These are phyloP conservation scores for Mimosa pudica DNA, from an alignment of 306 rosid genomes.

Conservation along the genomic window DNA sequence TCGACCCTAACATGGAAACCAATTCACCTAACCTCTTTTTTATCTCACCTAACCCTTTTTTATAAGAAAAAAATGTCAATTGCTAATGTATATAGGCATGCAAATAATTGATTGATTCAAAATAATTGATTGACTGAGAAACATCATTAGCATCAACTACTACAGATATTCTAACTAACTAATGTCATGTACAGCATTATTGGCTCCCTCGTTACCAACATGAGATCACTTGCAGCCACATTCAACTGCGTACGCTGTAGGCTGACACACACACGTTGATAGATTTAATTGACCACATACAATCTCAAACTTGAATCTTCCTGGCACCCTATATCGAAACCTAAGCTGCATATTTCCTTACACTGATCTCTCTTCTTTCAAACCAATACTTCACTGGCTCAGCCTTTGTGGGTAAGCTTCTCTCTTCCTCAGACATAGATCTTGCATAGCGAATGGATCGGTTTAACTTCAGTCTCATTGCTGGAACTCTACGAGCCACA, in stretches of 20 bases:
- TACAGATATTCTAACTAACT: not conserved
- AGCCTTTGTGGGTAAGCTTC: constrained; percentile 40
- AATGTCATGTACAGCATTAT: not conserved
- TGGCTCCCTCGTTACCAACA: not conserved
- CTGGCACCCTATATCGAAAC: not conserved
- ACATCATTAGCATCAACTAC: not conserved
- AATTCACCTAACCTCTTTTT: too few species aligned
- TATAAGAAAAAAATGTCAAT: not conserved
- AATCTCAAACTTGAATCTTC: not conserved
- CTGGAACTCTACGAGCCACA: constrained; percentile 66
- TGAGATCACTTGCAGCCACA: not conserved
- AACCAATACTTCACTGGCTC: constrained; percentile 62
- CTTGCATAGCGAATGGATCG: constrained; percentile 49
- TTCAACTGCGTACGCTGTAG: not conserved
- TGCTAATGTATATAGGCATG: too few species aligned
- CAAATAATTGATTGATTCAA: too few species aligned
- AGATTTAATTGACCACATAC: not conserved
- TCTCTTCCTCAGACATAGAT: constrained; percentile 28
- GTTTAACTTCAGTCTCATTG: constrained; percentile 52
- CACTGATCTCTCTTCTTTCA: not conserved
- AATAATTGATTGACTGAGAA: not conserved
- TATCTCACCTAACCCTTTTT: too few species aligned
- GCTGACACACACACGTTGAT: not conserved
- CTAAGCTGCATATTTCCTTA: not conserved
- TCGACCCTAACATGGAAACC: too few species aligned